Percentiles rank a stretch among this genome's conserved stretches.
Evolutionary conservation across 1,284 basidiomycete species (phyloP).

Genomic region (Puccinia novopanici): DNA sequence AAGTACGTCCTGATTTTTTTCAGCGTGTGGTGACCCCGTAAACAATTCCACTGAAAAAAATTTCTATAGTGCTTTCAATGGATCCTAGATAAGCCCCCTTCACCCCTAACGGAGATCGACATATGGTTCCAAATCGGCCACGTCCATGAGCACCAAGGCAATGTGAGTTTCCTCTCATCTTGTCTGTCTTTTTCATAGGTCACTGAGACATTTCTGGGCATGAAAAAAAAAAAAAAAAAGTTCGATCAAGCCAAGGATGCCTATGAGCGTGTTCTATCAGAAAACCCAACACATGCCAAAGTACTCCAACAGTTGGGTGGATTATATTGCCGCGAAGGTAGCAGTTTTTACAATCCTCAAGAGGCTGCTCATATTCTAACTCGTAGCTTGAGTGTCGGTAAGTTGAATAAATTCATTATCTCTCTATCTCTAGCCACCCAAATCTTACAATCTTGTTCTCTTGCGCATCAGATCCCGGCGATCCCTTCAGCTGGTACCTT

Average conservation of each 20-base stretch:
- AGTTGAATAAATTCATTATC: conserved; percentile 56
- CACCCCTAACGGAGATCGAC: conserved; percentile 91
- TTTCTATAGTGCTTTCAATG: conserved; percentile 77
- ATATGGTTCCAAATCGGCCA: conserved; percentile 99
- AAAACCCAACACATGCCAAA: conserved; percentile 92
- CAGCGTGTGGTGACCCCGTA: background rate
- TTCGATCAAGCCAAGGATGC: conserved; percentile 87
- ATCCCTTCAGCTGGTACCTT: conserved; percentile 98
- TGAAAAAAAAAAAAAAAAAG: conserved; percentile 64
- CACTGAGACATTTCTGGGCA: background rate
- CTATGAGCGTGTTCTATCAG: conserved; percentile 90
- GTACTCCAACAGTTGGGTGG: conserved; percentile 97
- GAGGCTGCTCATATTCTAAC: conserved; percentile 89
- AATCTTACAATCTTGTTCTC: conserved; percentile 44
- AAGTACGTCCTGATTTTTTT: conserved; percentile 60
- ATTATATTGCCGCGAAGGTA: conserved; percentile 92
- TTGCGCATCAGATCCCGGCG: conserved; percentile 72
- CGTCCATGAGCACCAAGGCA: conserved; percentile 94
- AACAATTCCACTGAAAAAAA: background rate
- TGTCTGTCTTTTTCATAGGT: background rate
- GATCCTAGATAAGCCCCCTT: conserved; percentile 91
- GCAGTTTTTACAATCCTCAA: conserved; percentile 92
- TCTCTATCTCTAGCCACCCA: background rate
- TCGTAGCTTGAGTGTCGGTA: conserved; percentile 87
- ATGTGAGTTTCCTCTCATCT: conserved; percentile 65